Percentiles rank a stretch among this genome's conserved stretches.
Evolutionary conservation across 164 flowering plant genomes (phyloP).

Genomic region (grape (Vitis vinifera)): ASM3070453v1 NC_081808.1:5444501-5445000

Average conservation of each 20-base stretch:
- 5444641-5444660: constrained; percentile 81
- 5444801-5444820: constrained; percentile 24
- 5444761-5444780: background rate
- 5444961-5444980: constrained; percentile 66
- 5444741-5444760: constrained; percentile 46
- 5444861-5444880: constrained; percentile 83
- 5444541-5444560: constrained; percentile 81
- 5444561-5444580: constrained; percentile 74
- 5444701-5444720: constrained; percentile 56
- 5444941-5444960: constrained; percentile 57
- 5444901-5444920: constrained; percentile 69
- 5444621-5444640: constrained; percentile 71
- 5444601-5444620: constrained; percentile 88
- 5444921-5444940: constrained; percentile 58
- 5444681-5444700: constrained; percentile 72
- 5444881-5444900: constrained; percentile 78
- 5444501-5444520: constrained; percentile 73
- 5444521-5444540: constrained; percentile 84
- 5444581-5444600: constrained; percentile 50
- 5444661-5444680: constrained; percentile 50
- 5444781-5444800: constrained; percentile 20
- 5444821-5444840: constrained; percentile 15
- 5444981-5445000: constrained; percentile 60
- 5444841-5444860: constrained; percentile 22
- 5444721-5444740: constrained; percentile 83